These are phyloP conservation scores for Sindora glabra DNA, from an alignment of 306 rosid genomes.

Conservation along the genomic window DNA sequence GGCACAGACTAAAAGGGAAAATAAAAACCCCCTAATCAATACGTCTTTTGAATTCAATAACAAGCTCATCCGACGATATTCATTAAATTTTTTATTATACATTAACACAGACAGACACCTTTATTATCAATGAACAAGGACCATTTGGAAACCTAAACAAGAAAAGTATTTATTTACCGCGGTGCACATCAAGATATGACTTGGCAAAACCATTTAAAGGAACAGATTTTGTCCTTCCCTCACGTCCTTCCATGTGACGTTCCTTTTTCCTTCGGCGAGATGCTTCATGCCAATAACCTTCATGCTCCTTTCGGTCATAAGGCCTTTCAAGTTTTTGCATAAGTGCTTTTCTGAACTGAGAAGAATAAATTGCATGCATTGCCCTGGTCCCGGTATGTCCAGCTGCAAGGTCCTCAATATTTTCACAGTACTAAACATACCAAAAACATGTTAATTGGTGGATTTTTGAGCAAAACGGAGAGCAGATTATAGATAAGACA, in stretches of 20 bases:
- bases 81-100: background rate
- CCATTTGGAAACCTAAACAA: too few relatives aligned
- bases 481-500: background rate
- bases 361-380: background rate
- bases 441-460: background rate
- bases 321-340: slow-evolving; percentile 49
- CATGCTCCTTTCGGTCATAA: slow-evolving; percentile 32
- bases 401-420: slow-evolving; percentile 20
- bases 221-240: slow-evolving; percentile 18
- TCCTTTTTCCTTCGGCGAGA: background rate
- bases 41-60: background rate
- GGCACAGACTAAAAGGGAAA: background rate
- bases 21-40: background rate
- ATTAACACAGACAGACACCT: too few relatives aligned
- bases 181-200: slow-evolving; percentile 42
- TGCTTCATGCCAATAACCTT: slow-evolving; percentile 1
- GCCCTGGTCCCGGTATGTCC: slow-evolving; percentile 13
- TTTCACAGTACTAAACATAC: slow-evolving; percentile 20
- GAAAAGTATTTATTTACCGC: too few relatives aligned
- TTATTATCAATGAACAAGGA: too few relatives aligned
- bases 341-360: slow-evolving; percentile 46
- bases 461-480: background rate
- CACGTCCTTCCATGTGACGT: slow-evolving; percentile 27
- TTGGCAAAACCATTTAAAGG: background rate
- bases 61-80: background rate